These are phyloP conservation scores for Annulohypoxylon truncatum DNA, from an alignment of 2,329 filamentous ascomycete genomes.

Conservation along the genomic window DNA sequence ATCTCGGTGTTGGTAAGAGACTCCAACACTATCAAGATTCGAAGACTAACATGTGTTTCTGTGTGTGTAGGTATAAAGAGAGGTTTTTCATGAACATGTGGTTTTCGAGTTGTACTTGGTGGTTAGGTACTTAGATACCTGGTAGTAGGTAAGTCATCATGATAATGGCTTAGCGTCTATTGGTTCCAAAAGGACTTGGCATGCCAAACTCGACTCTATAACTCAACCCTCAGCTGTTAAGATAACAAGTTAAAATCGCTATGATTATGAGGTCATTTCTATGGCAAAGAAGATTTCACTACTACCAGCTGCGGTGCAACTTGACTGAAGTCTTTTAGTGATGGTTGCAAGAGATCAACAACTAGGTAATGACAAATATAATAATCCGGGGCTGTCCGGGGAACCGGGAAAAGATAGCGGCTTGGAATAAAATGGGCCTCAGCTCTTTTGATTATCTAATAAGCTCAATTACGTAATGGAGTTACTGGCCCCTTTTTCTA, in stretches of 20 bases:
- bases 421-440: conserved; percentile 17
- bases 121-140: neutral
- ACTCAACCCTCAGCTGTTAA: neutral
- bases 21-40: no score
- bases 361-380: conserved; percentile 16
- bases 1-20: conserved; percentile 3
- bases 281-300: neutral
- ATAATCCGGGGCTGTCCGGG: conserved; percentile 1
- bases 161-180: conserved; percentile 18
- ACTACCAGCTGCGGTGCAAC: neutral
- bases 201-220: conserved; percentile 8
- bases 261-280: conserved; percentile 12
- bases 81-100: conserved; percentile 1
- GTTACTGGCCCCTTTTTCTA: neutral
- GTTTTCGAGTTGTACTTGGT: neutral
- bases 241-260: neutral
- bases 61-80: neutral
- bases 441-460: neutral
- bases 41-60: no score
- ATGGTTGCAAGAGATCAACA: conserved; percentile 25
- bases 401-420: conserved; percentile 23
- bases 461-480: neutral
- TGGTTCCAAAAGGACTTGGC: conserved; percentile 17
- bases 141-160: no score
- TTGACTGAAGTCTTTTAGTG: neutral